These are phyloP conservation scores for Dactylellina haptotyla DNA, from an alignment of 2,329 filamentous ascomycete species.

Conservation along the genomic window DNA sequence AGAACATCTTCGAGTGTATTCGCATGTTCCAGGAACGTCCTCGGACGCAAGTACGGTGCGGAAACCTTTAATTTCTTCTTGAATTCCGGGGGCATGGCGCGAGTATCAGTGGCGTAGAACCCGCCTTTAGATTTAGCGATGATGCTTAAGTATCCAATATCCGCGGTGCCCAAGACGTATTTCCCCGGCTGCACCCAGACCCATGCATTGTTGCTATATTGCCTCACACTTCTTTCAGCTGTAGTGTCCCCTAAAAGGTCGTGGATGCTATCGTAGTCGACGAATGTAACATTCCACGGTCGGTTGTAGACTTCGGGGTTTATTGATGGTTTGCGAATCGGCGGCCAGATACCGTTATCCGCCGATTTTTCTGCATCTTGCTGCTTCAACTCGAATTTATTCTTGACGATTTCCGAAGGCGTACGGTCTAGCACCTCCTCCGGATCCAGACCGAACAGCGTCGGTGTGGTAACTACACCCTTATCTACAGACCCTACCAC, in stretches of 20 bases:
- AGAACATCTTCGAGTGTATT: slow-evolving; percentile 78
- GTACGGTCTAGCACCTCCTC: slow-evolving; percentile 76
- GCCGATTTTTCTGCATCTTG: slow-evolving; percentile 58
- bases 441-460: slow-evolving; percentile 91
- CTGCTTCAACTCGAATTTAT: slow-evolving; percentile 65
- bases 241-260: slow-evolving; percentile 86
- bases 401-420: slow-evolving; percentile 71
- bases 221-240: slow-evolving; percentile 80
- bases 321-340: neutral
- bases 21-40: slow-evolving; percentile 71
- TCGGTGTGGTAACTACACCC: slow-evolving; percentile 89
- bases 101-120: slow-evolving; percentile 59
- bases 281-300: slow-evolving; percentile 73
- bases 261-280: slow-evolving; percentile 90
- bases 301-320: slow-evolving; percentile 35
- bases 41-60: slow-evolving; percentile 74
- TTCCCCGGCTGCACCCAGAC: slow-evolving; percentile 34
- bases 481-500: slow-evolving; percentile 87
- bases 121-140: slow-evolving; percentile 56
- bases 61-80: slow-evolving; percentile 1
- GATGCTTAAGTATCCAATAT: slow-evolving; percentile 55
- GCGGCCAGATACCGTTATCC: neutral
- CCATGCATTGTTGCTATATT: slow-evolving; percentile 32
- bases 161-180: slow-evolving; percentile 63
- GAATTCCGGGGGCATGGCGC: slow-evolving; percentile 52